Evolutionary conservation across 1,284 basidiomycete species (phyloP), one percentile per base, ranked within the genome.

Genomic region (Ganoderma meredithae): DNA sequence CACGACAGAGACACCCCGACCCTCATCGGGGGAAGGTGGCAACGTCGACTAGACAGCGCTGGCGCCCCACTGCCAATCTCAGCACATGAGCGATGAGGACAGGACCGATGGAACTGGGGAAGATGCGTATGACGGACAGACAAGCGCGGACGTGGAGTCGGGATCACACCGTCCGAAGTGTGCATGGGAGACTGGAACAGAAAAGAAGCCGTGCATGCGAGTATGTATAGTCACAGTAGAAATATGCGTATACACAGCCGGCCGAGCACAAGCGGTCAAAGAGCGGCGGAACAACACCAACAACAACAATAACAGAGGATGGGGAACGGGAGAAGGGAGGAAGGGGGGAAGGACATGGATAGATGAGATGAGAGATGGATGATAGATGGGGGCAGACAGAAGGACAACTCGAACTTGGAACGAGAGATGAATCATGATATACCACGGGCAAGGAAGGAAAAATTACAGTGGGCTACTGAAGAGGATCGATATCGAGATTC

Each of bases 361-460:
- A 17, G 41, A 41, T 41, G 41, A 47, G 44, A 47, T 19, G 44
- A n/a, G 49, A 31, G 49, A 53, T 27, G 44, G 19, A 53, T 53
- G 15, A 31, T 36, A 15, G 52, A 17, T 55, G 49, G 49, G 49
- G 44, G 22, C 25, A 25, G 27, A 31, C 49, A 4, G 1, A 6
- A n/a, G n/a, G n/a, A n/a, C n/a, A n/a, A 15, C 12, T 36, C 36
- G 36, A 36, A 36, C 36, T 1, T 4, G 25, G 27, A 4, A 27
- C 49, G 49, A 27, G 22, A 55, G 27, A 31, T 55, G 25, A n/a
- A n/a, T n/a, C n/a, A 31, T 36, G 33, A 36, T 36, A 36, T 31
- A 53, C 47, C 47, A 49, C 47, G n/a, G 47, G n/a, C 47, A 12
- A 22, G 47, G 47, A 49, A 49, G n/a, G 47, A 12, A n/a, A 49